Percentiles rank a stretch among this genome's conserved stretches.
Conservation (phyloP, 1,284 basidiomycete genomes). For the Pisolithus thermaeus region DNA sequence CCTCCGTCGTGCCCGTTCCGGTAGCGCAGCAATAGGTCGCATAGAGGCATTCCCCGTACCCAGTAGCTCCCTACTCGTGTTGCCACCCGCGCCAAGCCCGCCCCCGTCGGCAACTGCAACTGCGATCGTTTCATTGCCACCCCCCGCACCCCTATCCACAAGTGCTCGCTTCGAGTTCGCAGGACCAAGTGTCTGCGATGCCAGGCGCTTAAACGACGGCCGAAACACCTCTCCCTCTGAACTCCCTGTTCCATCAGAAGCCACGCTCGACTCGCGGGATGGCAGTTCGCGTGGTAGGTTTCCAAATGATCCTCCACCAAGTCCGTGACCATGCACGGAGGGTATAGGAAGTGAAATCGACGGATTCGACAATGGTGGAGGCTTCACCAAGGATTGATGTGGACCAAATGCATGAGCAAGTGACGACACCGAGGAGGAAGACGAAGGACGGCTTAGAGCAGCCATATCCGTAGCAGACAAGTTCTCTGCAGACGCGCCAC, state of each 20-base stretch:
- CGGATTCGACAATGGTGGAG: slow-evolving; percentile 23
- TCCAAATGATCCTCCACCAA: slow-evolving; percentile 7
- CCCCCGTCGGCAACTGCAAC: slow-evolving; percentile 4
- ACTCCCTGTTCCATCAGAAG: slow-evolving; percentile 27
- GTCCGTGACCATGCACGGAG: slow-evolving; percentile 11
- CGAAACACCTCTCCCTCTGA: slow-evolving; percentile 31
- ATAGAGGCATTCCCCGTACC: slow-evolving; percentile 5
- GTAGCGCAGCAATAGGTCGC: slow-evolving; percentile 27
- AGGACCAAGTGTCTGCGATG: slow-evolving; percentile 64
- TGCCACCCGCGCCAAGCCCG: background rate
- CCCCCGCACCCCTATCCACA: slow-evolving; percentile 29
- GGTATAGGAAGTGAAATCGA: slow-evolving; percentile 21
- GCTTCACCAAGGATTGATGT: slow-evolving; percentile 15
- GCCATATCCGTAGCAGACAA: slow-evolving; percentile 3
- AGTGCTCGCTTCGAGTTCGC: slow-evolving; percentile 48
- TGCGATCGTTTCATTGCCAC: slow-evolving; percentile 10
- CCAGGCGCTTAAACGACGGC: slow-evolving; percentile 65
- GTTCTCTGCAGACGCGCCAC: background rate
- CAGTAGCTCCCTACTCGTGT: background rate
- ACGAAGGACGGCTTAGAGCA: slow-evolving; percentile 30
- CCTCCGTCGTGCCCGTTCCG: slow-evolving; percentile 25
- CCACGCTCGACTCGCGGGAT: slow-evolving; percentile 33
- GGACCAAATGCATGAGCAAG: slow-evolving; percentile 34
- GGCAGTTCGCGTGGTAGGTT: slow-evolving; percentile 12
- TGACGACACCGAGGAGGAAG: slow-evolving; percentile 30